A percentile compares a stretch with the other conserved stretches of the same genome.
These are phyloP conservation scores for Camillea tinctor DNA, from an alignment of 2,329 filamentous ascomycete species.

Conservation along the genomic window DNA sequence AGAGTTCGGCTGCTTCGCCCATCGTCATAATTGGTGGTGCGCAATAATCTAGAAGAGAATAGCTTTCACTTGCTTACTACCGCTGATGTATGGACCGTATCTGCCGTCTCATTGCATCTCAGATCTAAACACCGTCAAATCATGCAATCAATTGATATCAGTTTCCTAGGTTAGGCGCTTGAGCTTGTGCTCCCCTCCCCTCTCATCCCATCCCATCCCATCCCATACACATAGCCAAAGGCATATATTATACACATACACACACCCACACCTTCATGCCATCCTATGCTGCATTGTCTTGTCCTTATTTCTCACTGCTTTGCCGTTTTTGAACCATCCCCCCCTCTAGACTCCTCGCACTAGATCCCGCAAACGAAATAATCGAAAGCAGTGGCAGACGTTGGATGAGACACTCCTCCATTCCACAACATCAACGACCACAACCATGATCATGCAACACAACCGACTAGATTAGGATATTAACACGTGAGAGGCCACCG, in stretches of 20 bases:
- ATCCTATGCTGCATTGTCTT: background rate
- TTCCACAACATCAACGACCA: too few species aligned
- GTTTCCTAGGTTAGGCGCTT: background rate
- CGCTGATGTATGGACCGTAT: background rate
- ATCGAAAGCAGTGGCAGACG: background rate
- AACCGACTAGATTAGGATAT: background rate
- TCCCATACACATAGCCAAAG: too few species aligned
- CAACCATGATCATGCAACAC: constrained; percentile 31
- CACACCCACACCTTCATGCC: background rate
- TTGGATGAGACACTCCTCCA: background rate
- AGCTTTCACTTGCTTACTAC: too few species aligned
- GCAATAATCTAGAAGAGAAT: too few species aligned
- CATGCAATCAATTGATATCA: background rate
- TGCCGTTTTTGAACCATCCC: background rate
- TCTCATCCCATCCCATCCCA: too few species aligned
- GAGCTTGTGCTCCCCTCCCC: background rate
- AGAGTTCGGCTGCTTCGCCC: background rate
- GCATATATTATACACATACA: too few species aligned
- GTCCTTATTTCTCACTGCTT: background rate
- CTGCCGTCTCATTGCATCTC: background rate
- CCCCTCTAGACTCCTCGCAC: background rate
- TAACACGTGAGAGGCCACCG: background rate
- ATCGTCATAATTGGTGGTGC: background rate
- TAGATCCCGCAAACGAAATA: background rate
- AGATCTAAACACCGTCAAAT: background rate